Evolutionary conservation across 2,329 filamentous ascomycete genomes (phyloP).

Genomic region (Trichoderma koningii): DNA sequence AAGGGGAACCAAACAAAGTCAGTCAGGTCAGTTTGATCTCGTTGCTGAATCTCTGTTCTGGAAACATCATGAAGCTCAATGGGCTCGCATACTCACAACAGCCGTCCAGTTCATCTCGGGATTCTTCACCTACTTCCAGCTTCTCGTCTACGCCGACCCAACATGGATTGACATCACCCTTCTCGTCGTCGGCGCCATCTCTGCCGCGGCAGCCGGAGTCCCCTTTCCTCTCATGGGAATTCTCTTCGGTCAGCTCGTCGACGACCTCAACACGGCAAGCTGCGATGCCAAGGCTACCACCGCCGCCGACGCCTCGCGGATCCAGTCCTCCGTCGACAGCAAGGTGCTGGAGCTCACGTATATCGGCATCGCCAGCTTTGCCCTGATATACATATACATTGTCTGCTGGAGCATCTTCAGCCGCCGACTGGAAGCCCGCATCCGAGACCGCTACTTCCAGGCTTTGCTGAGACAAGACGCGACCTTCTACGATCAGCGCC

Average conservation of each 20-base stretch:
- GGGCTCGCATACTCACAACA: background rate
- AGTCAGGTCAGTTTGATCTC: background rate
- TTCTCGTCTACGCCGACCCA: constrained; percentile 50
- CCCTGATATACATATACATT: constrained; percentile 64
- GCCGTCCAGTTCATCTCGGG: background rate
- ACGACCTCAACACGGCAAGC: constrained; percentile 61
- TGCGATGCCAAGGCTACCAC: constrained; percentile 43
- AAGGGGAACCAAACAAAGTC: background rate
- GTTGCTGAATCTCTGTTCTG: background rate
- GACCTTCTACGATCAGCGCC: constrained; percentile 63
- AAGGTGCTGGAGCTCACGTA: constrained; percentile 65
- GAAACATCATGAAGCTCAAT: background rate
- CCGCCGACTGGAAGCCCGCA: constrained; percentile 62
- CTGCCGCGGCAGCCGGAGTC: constrained; percentile 59
- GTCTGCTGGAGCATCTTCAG: constrained; percentile 66
- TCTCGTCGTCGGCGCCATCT: constrained; percentile 45
- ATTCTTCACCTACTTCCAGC: constrained; percentile 44
- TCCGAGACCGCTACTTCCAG: constrained; percentile 62
- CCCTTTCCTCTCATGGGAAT: constrained; percentile 66
- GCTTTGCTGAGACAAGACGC: constrained; percentile 63
- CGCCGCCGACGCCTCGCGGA: constrained; percentile 34
- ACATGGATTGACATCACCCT: constrained; percentile 48
- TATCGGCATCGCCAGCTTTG: constrained; percentile 64
- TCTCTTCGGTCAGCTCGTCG: constrained; percentile 64
- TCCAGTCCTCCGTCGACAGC: constrained; percentile 51